Conservation (phyloP, 129 eudicot species). For the Mikania micrantha region DNA sequence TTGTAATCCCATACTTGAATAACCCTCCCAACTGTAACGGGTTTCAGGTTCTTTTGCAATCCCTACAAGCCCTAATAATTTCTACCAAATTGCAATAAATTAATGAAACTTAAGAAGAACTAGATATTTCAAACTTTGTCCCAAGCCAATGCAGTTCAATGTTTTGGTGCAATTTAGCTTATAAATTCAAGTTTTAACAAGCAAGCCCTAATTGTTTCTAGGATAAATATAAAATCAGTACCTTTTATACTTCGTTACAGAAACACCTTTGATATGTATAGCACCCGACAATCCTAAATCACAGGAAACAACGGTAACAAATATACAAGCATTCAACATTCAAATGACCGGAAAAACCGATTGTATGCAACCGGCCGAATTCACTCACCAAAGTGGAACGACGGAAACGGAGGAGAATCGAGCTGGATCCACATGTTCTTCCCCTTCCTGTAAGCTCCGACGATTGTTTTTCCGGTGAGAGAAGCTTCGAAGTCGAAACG, state of each 20-base stretch:
- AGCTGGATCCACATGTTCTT: constrained; percentile 91
- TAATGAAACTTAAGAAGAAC: not conserved
- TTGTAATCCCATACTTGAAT: too few relatives aligned
- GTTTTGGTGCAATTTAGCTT: not conserved
- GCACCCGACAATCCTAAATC: constrained; percentile 99
- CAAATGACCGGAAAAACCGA: not conserved
- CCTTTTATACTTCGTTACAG: constrained; percentile 87
- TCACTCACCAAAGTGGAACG: constrained; percentile 75
- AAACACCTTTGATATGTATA: constrained; percentile 86
- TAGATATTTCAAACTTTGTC: not conserved
- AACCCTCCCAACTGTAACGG: too few relatives aligned
- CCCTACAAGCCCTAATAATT: not conserved
- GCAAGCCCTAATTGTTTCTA: not conserved
- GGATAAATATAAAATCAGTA: not conserved
- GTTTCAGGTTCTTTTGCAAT: too few relatives aligned
- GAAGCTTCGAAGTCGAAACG: constrained; percentile 56
- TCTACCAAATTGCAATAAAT: too few relatives aligned
- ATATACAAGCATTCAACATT: constrained; percentile 15
- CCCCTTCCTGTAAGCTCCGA: constrained; percentile 76
- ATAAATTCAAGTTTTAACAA: too few relatives aligned
- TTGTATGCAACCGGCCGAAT: too few relatives aligned
- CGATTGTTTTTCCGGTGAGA: constrained; percentile 64
- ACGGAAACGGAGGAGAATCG: constrained; percentile 90
- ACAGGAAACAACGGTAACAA: constrained; percentile 14
- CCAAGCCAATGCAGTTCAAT: not conserved